These are phyloP conservation scores for Trichothecium sympodiale DNA, from an alignment of 2,329 filamentous ascomycete species.

Conservation along the genomic window DNA sequence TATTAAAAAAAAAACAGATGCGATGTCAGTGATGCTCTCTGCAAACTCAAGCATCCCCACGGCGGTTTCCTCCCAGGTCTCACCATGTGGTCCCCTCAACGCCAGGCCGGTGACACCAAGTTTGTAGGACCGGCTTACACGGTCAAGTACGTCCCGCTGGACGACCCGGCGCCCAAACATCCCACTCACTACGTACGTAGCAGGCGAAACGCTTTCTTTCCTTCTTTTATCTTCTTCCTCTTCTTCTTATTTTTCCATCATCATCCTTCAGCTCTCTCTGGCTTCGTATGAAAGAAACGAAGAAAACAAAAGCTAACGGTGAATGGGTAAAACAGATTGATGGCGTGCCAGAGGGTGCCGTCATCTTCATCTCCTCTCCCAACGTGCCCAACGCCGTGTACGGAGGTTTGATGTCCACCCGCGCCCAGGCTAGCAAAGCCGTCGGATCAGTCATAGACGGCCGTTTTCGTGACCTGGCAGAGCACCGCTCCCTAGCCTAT, in stretches of 20 bases:
- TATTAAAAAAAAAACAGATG: no score
- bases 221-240: no score
- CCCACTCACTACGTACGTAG: conserved; percentile 27
- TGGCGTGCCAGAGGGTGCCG: conserved; percentile 5
- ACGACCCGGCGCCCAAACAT: conserved; percentile 13
- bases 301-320: neutral
- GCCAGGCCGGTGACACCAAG: conserved; percentile 37
- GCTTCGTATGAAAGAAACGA: neutral
- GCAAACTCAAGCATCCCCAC: conserved; percentile 33
- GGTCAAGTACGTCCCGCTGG: conserved; percentile 34
- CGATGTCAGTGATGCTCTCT: conserved; percentile 28
- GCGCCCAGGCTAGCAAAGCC: conserved; percentile 4
- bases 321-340: conserved; percentile 5
- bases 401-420: conserved; percentile 7
- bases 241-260: neutral
- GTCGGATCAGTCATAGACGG: conserved; percentile 6
- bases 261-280: no score
- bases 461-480: conserved; percentile 6
- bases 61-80: conserved; percentile 44
- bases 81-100: conserved; percentile 41
- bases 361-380: conserved; percentile 6
- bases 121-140: conserved; percentile 44
- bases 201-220: no score
- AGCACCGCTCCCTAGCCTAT: conserved; percentile 7
- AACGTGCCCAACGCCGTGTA: conserved; percentile 5